Evolutionary conservation across 163 green algal species (phyloP), one percentile per base, ranked within the genome.

Genomic region (Prototheca wickerhamii): DNA sequence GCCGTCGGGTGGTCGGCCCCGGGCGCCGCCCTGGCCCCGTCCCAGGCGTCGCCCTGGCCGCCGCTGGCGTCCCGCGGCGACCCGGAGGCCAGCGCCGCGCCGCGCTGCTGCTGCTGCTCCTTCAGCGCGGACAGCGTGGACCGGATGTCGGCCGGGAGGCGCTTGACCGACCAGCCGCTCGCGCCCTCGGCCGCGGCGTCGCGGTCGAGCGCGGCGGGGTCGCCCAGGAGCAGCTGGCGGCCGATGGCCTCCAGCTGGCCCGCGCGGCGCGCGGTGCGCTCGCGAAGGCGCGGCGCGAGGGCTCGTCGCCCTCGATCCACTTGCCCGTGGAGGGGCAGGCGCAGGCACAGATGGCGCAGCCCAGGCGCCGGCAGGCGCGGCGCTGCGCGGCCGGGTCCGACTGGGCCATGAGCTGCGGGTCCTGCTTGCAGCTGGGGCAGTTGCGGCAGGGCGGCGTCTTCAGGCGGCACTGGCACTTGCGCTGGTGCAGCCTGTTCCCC

Each of bases 401-500:
- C 32, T 74, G 30, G n/a, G 59, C 33, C 73, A 80, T 76, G 42
- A 80, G 58, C 20, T 74, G 68, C 0, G 42, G 32, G 7, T 68
- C 67, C 26, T 52, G 55, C 64, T 74, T 74, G 73, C 73, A 80
- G 32, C 67, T 42, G 18, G 73, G 73, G 65, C 73, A 80, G 61
- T 80, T 80, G 21, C 58, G 63, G 68, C 73, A 80, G 31, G 73
- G 73, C 8, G 73, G 73, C 18, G 73, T 80, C 65, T 80, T 80
- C 26, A 52, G 60, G 40, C 68, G 54, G 68, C 73, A 80, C 58
- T 80, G 73, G 61, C 73, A 80, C 58, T 73, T 73, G 23, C 73
- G 70, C 65, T 76, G 61, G 56, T 80, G 73, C 64, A 76, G 58
- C 44, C 72, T 61, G 37, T 64, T 49, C 49, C 73, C 73, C 0